Conservation (phyloP, 148 eudicot genomes). For the Drosera capensis region DNA sequence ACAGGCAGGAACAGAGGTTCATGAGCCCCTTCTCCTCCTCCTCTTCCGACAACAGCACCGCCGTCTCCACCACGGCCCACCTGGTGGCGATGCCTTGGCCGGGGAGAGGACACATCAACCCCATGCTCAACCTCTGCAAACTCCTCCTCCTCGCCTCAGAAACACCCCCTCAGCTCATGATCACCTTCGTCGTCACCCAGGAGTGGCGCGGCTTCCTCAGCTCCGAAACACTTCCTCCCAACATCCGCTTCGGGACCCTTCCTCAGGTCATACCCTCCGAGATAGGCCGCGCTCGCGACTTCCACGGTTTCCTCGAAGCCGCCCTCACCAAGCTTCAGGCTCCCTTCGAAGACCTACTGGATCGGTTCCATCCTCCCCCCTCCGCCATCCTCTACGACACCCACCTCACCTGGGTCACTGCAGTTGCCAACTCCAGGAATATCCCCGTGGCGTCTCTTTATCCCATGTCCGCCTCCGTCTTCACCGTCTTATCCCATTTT, state of each 20-base stretch:
- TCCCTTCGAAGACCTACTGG: slow-evolving; percentile 39
- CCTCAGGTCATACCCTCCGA: slow-evolving; percentile 60
- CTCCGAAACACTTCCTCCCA: slow-evolving; percentile 16
- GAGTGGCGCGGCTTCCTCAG: slow-evolving; percentile 42
- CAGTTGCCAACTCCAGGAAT: slow-evolving; percentile 21
- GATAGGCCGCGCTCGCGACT: slow-evolving; percentile 25
- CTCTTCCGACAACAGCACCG: background rate
- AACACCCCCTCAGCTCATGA: background rate
- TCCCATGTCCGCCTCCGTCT: slow-evolving; percentile 29
- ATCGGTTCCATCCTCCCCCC: slow-evolving; percentile 22
- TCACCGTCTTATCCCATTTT: slow-evolving; percentile 16
- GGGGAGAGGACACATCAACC: slow-evolving; percentile 58
- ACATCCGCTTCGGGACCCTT: slow-evolving; percentile 21
- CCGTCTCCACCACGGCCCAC: slow-evolving; percentile 11
- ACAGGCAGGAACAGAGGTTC: no score
- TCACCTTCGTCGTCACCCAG: slow-evolving; percentile 30
- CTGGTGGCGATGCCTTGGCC: slow-evolving; percentile 55
- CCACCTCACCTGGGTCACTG: slow-evolving; percentile 25
- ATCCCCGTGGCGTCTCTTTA: slow-evolving; percentile 39
- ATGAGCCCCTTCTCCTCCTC: no score
- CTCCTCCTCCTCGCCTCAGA: slow-evolving; percentile 16
- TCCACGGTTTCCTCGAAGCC: slow-evolving; percentile 21
- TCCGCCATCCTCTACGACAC: slow-evolving; percentile 28
- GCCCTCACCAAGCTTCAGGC: slow-evolving; percentile 21
- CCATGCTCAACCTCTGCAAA: slow-evolving; percentile 54